Evolutionary conservation across 192 early-diverging fungal species (phyloP).

Genomic region (Chytriomyces sp.): DNA sequence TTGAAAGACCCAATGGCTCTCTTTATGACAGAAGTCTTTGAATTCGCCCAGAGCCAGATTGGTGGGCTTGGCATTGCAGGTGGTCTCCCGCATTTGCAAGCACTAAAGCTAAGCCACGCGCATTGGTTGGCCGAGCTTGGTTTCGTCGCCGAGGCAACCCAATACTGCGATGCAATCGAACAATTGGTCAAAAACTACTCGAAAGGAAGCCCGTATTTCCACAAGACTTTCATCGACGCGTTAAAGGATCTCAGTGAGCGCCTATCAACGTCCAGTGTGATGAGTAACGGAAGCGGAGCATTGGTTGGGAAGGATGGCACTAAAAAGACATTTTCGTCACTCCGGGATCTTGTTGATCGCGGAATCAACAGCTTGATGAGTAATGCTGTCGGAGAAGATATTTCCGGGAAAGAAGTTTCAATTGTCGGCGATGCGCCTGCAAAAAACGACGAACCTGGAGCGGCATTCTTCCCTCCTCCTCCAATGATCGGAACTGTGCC

Average conservation of each 20-base stretch:
- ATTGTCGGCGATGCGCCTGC: not conserved
- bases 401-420: not conserved
- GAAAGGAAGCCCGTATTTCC: constrained; percentile 81
- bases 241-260: constrained; percentile 75
- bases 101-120: constrained; percentile 83
- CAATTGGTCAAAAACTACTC: constrained; percentile 69
- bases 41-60: constrained; percentile 66
- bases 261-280: constrained; percentile 42
- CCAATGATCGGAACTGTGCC: constrained; percentile 20
- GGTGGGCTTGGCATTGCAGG: constrained; percentile 46
- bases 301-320: constrained; percentile 5
- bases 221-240: constrained; percentile 67
- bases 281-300: constrained; percentile 31
- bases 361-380: constrained; percentile 68
- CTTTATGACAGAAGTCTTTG: constrained; percentile 82
- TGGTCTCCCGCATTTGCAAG: constrained; percentile 83
- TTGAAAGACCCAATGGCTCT: constrained; percentile 62
- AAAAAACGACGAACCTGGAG: not conserved
- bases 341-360: constrained; percentile 55
- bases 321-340: constrained; percentile 6
- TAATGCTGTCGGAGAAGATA: constrained; percentile 58
- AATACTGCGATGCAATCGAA: constrained; percentile 80
- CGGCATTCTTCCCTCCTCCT: constrained; percentile 23
- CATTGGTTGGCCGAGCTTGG: constrained; percentile 83
- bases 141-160: constrained; percentile 65